Percentiles rank a stretch among this genome's conserved stretches.
These are phyloP conservation scores for Gastrolobium bilobum DNA, from an alignment of 306 rosid genomes.

Conservation along the genomic window DNA sequence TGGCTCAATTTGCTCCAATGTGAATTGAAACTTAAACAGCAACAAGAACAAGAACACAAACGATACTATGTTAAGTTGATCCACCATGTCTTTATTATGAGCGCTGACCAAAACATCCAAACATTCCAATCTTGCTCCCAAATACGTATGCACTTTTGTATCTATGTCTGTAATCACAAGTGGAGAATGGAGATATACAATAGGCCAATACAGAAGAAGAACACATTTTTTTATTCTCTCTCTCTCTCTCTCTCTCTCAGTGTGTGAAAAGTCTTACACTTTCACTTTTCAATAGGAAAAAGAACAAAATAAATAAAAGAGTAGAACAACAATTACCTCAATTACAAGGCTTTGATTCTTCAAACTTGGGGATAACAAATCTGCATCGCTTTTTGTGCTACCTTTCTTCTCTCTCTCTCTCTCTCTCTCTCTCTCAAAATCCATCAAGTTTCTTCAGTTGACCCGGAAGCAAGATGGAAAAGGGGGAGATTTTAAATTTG, in stretches of 20 bases:
- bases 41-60: constrained; percentile 55
- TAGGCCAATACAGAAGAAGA: constrained; percentile 41
- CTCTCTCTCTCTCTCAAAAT: constrained; percentile 29
- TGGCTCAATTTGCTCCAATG: constrained; percentile 74
- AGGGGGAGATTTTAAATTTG: constrained; percentile 42
- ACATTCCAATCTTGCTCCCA: constrained; percentile 51
- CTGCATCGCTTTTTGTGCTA: constrained; percentile 49
- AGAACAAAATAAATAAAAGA: not conserved
- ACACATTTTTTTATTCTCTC: constrained; percentile 48
- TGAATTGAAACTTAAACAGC: constrained; percentile 56
- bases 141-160: not conserved
- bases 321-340: constrained; percentile 51
- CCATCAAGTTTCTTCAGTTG: constrained; percentile 47
- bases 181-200: constrained; percentile 22
- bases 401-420: constrained; percentile 28
- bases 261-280: not conserved
- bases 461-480: constrained; percentile 54
- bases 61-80: constrained; percentile 54
- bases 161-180: constrained; percentile 51
- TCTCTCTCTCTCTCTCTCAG: not conserved
- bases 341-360: constrained; percentile 43
- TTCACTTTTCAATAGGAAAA: constrained; percentile 37
- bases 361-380: constrained; percentile 42
- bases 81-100: constrained; percentile 53
- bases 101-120: constrained; percentile 59